These are phyloP conservation scores for Santalum album DNA, from an alignment of 164 flowering plant genomes.

Conservation along the genomic window DNA sequence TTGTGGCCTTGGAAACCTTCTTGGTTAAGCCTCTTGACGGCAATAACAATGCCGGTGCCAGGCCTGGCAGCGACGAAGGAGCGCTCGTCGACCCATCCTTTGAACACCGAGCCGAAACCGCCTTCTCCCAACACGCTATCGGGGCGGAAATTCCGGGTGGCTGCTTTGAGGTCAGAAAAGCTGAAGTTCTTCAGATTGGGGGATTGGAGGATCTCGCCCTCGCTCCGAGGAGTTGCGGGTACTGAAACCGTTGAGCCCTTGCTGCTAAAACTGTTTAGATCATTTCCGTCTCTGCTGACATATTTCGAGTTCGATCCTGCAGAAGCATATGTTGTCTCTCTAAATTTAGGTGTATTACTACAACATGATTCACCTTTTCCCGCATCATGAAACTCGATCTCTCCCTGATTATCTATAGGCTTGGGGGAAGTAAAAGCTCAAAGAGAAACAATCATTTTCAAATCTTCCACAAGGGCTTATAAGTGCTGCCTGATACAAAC, in stretches of 20 bases:
- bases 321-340: background rate
- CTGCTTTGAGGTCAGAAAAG: constrained; percentile 40
- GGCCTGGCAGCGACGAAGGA: constrained; percentile 47
- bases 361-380: background rate
- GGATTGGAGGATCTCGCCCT: constrained; percentile 54
- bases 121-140: constrained; percentile 71
- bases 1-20: constrained; percentile 53
- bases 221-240: constrained; percentile 43
- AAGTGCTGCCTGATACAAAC: background rate
- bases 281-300: constrained; percentile 29
- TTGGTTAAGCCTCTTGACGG: constrained; percentile 59
- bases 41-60: constrained; percentile 53
- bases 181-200: constrained; percentile 45
- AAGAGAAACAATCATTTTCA: too few species aligned
- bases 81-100: constrained; percentile 65
- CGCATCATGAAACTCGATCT: background rate
- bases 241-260: constrained; percentile 33
- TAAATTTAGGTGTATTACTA: background rate
- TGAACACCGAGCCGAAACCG: constrained; percentile 59
- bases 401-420: too few species aligned
- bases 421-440: too few species aligned
- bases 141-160: constrained; percentile 64
- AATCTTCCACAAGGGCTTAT: background rate
- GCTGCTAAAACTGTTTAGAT: too few species aligned
- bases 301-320: constrained; percentile 37